phyloP scores from a whole-genome alignment of 805 yeast species.

The Lachancea nothofagi region DNA sequence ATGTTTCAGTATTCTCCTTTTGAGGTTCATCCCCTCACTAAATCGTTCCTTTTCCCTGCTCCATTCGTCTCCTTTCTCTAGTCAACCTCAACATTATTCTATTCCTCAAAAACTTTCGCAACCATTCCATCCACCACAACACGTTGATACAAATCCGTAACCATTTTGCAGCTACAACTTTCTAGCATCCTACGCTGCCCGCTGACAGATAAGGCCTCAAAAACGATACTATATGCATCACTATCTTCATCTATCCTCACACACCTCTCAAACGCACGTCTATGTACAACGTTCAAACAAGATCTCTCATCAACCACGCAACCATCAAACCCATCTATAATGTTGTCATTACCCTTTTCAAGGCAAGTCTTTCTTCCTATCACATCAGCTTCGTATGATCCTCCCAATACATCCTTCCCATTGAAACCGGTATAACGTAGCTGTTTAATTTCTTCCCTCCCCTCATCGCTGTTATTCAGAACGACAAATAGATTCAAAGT shows the following conservation, averaged over 20 bases:
- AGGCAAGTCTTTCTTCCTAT: too few relatives aligned
- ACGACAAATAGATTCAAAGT: slow-evolving; percentile 12
- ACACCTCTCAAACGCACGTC: not conserved
- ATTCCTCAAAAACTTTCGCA: not conserved
- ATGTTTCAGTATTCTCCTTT: too few relatives aligned
- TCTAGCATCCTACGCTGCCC: not conserved
- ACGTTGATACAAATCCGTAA: not conserved
- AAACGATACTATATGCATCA: not conserved
- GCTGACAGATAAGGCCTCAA: not conserved
- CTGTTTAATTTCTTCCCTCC: not conserved
- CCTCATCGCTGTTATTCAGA: slow-evolving; percentile 8
- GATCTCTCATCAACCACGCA: not conserved
- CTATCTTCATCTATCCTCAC: not conserved
- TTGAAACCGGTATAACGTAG: slow-evolving; percentile 13
- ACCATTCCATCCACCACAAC: slow-evolving; percentile 1
- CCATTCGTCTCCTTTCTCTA: not conserved
- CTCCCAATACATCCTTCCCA: not conserved
- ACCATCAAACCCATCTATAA: not conserved
- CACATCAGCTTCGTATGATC: not conserved
- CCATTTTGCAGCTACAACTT: not conserved
- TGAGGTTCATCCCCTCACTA: too few relatives aligned
- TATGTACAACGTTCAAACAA: not conserved
- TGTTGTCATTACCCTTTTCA: too few relatives aligned
- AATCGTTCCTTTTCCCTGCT: not conserved
- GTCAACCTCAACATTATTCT: not conserved